Evolutionary conservation across 306 rosid species (phyloP), one percentile per base, ranked within the genome.

Genomic region (Vigna hirtella): DNA sequence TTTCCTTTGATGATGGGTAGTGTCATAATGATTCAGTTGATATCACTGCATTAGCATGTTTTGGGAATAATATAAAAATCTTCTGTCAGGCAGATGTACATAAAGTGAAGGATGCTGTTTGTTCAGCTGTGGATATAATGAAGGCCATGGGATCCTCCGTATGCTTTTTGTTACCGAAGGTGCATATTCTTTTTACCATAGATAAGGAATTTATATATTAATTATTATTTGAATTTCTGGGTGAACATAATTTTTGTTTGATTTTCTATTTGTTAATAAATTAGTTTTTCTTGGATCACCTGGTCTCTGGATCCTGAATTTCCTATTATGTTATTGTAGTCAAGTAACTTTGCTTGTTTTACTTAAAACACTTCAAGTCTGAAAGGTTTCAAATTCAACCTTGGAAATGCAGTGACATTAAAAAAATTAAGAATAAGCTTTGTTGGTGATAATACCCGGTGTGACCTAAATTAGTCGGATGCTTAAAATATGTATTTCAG

Each of bases 61-160:
- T 64, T 62, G 24, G 67, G 67, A 62, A 30, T 62, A 62, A 62
- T 62, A 62, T 16, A 5, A 32, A 32, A 32, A 14, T 28, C 16
- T 9, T 62, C 22, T 62, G 67, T 62, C 67, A 62, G 67, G 47
- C 47, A 30, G 7, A 62, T 32, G 67, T 30, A 16, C 47, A 7
- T 43, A 62, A 62, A 64, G 48, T 64, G 49, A 64, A 64, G 28
- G 48, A 64, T 34, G 69, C 49, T 36, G 1, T 64, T 34, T 64
- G 69, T 64, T 64, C 69, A 64, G 69, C 48, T 14, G 49, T 64
- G 48, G 69, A 64, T 64, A 45, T 64, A 64, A 64, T 64, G 69
- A 36, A 36, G 49, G 49, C 69, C n/a, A 64, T 36, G 49, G 69
- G 28, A 34, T 34, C 69, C 69, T 64, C 69, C 69, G 4, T 64